These are phyloP conservation scores for Piromyces finnis DNA, from an alignment of 192 early-diverging fungal genomes.

Conservation along the genomic window DNA sequence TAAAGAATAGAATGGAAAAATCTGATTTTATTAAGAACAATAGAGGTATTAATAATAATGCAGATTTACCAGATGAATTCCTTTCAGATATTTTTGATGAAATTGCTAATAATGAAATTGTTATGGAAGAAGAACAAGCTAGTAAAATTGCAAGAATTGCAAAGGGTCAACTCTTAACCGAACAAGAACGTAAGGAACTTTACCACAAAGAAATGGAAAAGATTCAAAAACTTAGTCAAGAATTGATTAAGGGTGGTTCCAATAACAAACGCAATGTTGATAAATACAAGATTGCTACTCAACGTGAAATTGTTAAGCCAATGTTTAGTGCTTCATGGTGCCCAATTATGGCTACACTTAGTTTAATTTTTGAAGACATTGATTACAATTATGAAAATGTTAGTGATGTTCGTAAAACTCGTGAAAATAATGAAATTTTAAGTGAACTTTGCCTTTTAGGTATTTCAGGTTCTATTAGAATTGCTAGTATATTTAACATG, in stretches of 20 bases:
- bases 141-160: background rate
- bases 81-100: constrained; percentile 5
- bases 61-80: constrained; percentile 4
- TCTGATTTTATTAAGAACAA: constrained; percentile 39
- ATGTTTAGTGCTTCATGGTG: background rate
- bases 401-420: too few relatives aligned
- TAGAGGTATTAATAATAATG: constrained; percentile 3
- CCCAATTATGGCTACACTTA: background rate
- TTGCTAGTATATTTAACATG: background rate
- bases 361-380: background rate
- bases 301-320: background rate
- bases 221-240: background rate
- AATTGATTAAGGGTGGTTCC: background rate
- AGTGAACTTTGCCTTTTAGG: constrained; percentile 2
- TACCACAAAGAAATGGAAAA: background rate
- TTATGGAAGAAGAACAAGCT: constrained; percentile 1
- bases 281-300: background rate
- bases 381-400: background rate
- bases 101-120: constrained; percentile 2
- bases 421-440: background rate
- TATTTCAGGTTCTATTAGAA: background rate
- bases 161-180: background rate
- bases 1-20: constrained; percentile 42
- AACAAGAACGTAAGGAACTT: background rate
- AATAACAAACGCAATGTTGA: background rate